These are phyloP conservation scores for Leccinum boreale DNA, from an alignment of 768 basidiomycete genomes.

Conservation along the genomic window DNA sequence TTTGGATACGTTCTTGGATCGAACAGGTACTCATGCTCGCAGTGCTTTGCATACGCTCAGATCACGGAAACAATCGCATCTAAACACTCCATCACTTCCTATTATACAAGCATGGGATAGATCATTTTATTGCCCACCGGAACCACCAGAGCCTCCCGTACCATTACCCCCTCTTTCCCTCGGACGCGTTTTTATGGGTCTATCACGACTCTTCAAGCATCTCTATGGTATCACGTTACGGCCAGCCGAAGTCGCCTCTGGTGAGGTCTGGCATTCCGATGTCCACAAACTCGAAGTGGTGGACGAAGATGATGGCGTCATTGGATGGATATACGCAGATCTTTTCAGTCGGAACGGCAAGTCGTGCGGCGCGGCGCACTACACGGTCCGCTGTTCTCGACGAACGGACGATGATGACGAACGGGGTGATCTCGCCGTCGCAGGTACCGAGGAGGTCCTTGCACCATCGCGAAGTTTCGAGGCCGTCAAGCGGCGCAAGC, in stretches of 20 bases:
- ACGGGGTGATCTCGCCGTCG: constrained; percentile 49
- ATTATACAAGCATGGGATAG: constrained; percentile 94
- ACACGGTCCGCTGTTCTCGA: constrained; percentile 93
- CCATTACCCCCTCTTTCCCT: constrained; percentile 74
- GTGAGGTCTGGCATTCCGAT: constrained; percentile 87
- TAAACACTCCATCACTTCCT: constrained; percentile 54
- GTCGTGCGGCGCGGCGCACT: constrained; percentile 90
- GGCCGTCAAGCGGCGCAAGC: constrained; percentile 52
- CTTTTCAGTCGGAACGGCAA: constrained; percentile 84
- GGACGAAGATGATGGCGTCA: constrained; percentile 79
- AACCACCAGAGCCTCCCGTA: constrained; percentile 71
- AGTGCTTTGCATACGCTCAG: constrained; percentile 66
- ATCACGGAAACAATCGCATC: constrained; percentile 71
- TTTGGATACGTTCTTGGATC: constrained; percentile 73
- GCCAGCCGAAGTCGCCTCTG: constrained; percentile 60
- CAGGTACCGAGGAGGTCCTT: constrained; percentile 40
- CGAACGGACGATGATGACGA: constrained; percentile 90
- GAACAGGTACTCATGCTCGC: constrained; percentile 75
- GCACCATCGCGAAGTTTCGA: constrained; percentile 61
- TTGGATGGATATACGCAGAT: constrained; percentile 96
- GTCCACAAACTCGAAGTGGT: constrained; percentile 93
- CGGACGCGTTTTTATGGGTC: constrained; percentile 87
- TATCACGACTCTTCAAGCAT: constrained; percentile 84
- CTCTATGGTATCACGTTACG: constrained; percentile 86
- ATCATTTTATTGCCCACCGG: constrained; percentile 86